Conservation (phyloP, 345 rosid species). For the Hibiscus trionum region DNA sequence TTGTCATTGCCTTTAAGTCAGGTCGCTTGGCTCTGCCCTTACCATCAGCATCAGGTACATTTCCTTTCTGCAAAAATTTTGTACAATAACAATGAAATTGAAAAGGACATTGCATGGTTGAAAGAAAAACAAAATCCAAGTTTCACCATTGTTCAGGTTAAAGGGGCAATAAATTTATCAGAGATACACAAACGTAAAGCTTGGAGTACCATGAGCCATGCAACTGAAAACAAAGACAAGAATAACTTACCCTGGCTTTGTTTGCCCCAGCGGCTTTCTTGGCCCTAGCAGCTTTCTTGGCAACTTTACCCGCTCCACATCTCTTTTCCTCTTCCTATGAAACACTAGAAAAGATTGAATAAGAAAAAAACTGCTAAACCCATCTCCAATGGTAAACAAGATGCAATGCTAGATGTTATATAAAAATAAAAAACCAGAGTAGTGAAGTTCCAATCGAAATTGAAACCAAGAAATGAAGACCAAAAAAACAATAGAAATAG, state of each 20-base stretch:
- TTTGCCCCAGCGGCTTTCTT: not conserved
- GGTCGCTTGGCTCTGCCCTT: conserved; percentile 51
- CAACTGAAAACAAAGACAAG: not conserved
- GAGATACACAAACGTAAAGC: not conserved
- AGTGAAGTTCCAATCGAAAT: no score
- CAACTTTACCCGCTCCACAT: conserved; percentile 22
- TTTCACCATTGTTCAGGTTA: no score
- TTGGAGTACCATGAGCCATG: not conserved
- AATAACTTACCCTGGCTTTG: conserved; percentile 25
- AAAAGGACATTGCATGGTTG: not conserved
- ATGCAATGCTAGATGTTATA: no score
- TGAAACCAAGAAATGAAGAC: not conserved
- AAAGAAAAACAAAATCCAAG: no score
- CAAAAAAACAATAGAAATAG: not conserved
- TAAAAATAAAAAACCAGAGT: no score
- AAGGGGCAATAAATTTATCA: no score
- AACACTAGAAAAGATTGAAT: conserved; percentile 2
- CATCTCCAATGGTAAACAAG: no score
- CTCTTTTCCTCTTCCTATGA: conserved; percentile 58
- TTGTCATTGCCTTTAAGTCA: conserved; percentile 70
- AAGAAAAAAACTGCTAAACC: not conserved
- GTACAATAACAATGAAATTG: not conserved
- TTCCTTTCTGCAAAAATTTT: conserved; percentile 30
- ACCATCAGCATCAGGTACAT: conserved; percentile 17
- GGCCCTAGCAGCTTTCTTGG: conserved; percentile 1